Conservation (phyloP, 345 rosid genomes). For the Lumnitzera littorea region DNA sequence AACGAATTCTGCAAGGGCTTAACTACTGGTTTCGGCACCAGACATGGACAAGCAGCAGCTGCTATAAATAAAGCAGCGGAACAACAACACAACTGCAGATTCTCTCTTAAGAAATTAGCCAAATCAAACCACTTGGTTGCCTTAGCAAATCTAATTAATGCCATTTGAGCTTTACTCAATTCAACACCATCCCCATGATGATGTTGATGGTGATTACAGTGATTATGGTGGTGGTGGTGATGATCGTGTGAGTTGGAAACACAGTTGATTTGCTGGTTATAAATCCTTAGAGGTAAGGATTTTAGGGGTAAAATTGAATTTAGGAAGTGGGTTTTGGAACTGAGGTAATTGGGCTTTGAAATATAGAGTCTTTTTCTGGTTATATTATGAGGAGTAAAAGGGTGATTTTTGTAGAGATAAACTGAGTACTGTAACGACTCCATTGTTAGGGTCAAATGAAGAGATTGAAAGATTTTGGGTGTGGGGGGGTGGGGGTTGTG, state of each 20-base stretch:
- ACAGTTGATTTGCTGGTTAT: too few species aligned
- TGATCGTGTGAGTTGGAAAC: constrained; percentile 12
- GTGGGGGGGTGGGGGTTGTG: too few species aligned
- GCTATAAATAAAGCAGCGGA: constrained; percentile 65
- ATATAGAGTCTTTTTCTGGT: neutral
- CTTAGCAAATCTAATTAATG: constrained; percentile 51
- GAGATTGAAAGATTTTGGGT: too few species aligned
- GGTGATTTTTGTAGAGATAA: too few species aligned
- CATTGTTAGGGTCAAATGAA: too few species aligned
- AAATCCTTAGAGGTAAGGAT: too few species aligned
- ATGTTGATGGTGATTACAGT: constrained; percentile 32
- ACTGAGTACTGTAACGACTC: too few species aligned
- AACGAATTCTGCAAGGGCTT: constrained; percentile 62
- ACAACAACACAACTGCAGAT: constrained; percentile 75
- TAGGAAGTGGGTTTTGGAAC: neutral
- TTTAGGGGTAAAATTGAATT: too few species aligned
- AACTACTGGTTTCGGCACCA: constrained; percentile 50
- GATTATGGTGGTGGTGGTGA: constrained; percentile 7
- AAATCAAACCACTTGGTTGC: constrained; percentile 63
- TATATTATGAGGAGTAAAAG: neutral
- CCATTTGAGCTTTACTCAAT: constrained; percentile 42
- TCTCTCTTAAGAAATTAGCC: constrained; percentile 77
- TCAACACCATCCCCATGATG: constrained; percentile 25
- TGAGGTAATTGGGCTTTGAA: too few species aligned
- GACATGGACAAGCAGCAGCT: constrained; percentile 67